Evolutionary conservation across 352 stramenopile genomes (phyloP).

Genomic region (Achlya hypogyna): DNA sequence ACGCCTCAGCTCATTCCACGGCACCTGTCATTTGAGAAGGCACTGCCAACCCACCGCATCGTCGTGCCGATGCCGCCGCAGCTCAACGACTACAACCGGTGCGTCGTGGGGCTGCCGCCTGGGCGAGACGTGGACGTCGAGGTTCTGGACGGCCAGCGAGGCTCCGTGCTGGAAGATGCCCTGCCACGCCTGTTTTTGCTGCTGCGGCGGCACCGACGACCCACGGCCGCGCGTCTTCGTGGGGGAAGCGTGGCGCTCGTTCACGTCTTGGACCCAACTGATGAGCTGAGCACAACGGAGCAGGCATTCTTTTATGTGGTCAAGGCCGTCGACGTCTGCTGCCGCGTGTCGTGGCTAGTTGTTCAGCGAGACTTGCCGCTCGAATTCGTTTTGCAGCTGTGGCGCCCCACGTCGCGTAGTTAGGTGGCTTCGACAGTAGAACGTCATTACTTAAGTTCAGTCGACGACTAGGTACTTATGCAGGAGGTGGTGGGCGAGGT

Average conservation of each 20-base stretch:
- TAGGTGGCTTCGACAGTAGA: not conserved
- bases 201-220: not conserved
- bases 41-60: too few relatives aligned
- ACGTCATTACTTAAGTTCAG: conserved; percentile 20
- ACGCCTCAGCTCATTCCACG: too few relatives aligned
- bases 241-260: not conserved
- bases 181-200: not conserved
- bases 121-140: too few relatives aligned
- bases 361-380: not conserved
- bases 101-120: not conserved
- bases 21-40: too few relatives aligned
- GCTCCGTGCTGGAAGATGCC: not conserved
- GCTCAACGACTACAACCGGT: too few relatives aligned
- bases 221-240: not conserved
- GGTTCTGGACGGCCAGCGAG: not conserved
- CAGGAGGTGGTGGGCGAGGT: conserved; percentile 66
- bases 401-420: not conserved
- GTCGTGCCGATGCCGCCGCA: too few relatives aligned
- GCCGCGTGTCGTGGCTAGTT: not conserved
- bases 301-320: not conserved
- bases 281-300: not conserved
- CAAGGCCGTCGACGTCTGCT: not conserved
- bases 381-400: not conserved
- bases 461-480: conserved; percentile 77
- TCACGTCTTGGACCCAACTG: not conserved